Conservation (phyloP, 2,329 filamentous ascomycete genomes). For the Alternaria sp. region DNA sequence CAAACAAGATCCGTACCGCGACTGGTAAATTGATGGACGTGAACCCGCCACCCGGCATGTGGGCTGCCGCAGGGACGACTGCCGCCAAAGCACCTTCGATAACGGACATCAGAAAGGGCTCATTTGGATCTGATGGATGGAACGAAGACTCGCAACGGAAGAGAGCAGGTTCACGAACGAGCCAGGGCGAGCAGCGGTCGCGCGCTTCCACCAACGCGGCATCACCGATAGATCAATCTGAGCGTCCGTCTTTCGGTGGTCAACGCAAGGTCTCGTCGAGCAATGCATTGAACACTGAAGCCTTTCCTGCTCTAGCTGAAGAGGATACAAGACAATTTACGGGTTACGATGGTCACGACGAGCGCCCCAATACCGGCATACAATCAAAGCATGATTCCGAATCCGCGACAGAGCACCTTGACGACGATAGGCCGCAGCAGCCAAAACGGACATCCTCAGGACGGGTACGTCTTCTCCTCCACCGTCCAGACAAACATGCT, state of each 20-base stretch:
- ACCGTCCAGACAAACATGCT: neutral
- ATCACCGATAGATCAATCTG: slow-evolving; percentile 11
- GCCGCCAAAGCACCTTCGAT: slow-evolving; percentile 52
- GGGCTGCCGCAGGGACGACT: slow-evolving; percentile 53
- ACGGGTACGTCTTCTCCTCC: slow-evolving; percentile 20
- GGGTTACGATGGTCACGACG: slow-evolving; percentile 12
- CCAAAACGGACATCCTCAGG: slow-evolving; percentile 19
- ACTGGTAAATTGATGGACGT: slow-evolving; percentile 49
- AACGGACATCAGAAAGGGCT: slow-evolving; percentile 50
- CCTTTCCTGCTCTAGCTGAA: slow-evolving; percentile 41
- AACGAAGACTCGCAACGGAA: slow-evolving; percentile 36
- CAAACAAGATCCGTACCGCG: slow-evolving; percentile 42
- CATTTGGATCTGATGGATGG: slow-evolving; percentile 45
- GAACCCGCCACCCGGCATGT: slow-evolving; percentile 50
- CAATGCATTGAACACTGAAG: slow-evolving; percentile 23
- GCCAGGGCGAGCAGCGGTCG: slow-evolving; percentile 27
- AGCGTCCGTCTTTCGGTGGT: neutral
- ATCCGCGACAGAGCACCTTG: slow-evolving; percentile 21
- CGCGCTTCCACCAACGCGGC: slow-evolving; percentile 11
- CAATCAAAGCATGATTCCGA: slow-evolving; percentile 27
- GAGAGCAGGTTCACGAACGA: slow-evolving; percentile 32
- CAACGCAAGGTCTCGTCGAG: slow-evolving; percentile 20
- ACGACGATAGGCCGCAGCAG: slow-evolving; percentile 15
- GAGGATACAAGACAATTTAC: slow-evolving; percentile 23
- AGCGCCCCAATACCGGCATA: slow-evolving; percentile 8